These are phyloP conservation scores for Aspergillus ochraceoroseus DNA, from an alignment of 2,329 filamentous ascomycete species.

Conservation along the genomic window DNA sequence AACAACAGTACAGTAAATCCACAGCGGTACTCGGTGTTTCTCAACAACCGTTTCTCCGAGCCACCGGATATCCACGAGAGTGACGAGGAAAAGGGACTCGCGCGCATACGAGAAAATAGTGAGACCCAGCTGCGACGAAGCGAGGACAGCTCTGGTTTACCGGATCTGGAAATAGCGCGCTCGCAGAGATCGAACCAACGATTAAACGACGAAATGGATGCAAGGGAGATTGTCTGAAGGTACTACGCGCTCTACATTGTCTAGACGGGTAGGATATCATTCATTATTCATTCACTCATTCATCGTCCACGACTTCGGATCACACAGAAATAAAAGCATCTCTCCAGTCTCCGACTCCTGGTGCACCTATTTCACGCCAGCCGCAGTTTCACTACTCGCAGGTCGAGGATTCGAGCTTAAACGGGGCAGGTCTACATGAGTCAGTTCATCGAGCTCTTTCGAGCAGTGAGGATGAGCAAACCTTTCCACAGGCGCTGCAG, in stretches of 20 bases:
- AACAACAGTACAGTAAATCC: slow-evolving; percentile 32
- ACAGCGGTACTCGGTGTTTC: slow-evolving; percentile 28
- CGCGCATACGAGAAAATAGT: slow-evolving; percentile 5
- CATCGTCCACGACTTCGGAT: background rate
- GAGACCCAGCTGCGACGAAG: slow-evolving; percentile 15
- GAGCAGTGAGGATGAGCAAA: slow-evolving; percentile 10
- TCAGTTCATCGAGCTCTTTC: slow-evolving; percentile 4
- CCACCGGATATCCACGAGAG: slow-evolving; percentile 11
- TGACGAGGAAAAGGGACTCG: slow-evolving; percentile 10
- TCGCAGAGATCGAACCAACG: slow-evolving; percentile 3
- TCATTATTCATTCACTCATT: slow-evolving; percentile 11
- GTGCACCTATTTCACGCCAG: too few species aligned
- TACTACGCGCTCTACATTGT: background rate
- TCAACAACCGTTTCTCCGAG: slow-evolving; percentile 37
- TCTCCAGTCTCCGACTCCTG: background rate
- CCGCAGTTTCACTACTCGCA: background rate
- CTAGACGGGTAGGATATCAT: slow-evolving; percentile 2
- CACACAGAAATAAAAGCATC: background rate
- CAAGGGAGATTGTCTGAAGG: slow-evolving; percentile 13
- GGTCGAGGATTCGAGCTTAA: slow-evolving; percentile 5
- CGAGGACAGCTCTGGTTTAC: slow-evolving; percentile 10
- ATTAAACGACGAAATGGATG: slow-evolving; percentile 6
- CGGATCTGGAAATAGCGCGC: background rate
- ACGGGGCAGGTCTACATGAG: slow-evolving; percentile 21
- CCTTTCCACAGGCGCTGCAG: slow-evolving; percentile 28